Evolutionary conservation across 805 yeast genomes (phyloP).

Genomic region (Saturnispora sekii): DNA sequence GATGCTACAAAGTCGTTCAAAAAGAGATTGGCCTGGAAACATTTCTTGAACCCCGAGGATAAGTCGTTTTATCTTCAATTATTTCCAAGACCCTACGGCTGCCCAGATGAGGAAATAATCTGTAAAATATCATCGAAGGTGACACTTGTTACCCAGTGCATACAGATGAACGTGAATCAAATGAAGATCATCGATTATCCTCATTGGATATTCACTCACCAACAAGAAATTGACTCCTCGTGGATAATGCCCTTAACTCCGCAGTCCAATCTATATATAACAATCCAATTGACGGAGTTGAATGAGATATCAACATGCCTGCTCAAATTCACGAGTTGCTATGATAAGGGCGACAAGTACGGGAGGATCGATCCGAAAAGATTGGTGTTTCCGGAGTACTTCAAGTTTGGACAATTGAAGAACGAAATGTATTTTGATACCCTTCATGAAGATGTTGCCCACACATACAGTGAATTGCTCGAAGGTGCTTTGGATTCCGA

Average conservation of each 20-base stretch:
- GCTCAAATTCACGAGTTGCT: constrained; percentile 8
- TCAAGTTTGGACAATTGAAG: constrained; percentile 33
- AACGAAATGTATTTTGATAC: constrained; percentile 38
- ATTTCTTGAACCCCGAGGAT: constrained; percentile 47
- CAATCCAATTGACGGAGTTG: constrained; percentile 2
- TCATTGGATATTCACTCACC: constrained; percentile 17
- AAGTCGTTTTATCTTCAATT: constrained; percentile 37
- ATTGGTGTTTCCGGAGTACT: constrained; percentile 24
- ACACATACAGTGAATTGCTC: not conserved
- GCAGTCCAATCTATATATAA: not conserved
- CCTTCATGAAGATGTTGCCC: not conserved
- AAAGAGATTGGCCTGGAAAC: constrained; percentile 64
- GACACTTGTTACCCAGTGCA: constrained; percentile 21
- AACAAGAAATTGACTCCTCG: constrained; percentile 13
- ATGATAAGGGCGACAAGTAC: constrained; percentile 1
- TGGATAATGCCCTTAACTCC: constrained; percentile 6
- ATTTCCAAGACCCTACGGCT: not conserved
- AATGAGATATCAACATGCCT: constrained; percentile 17
- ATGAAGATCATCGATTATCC: constrained; percentile 18
- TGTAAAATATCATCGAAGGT: constrained; percentile 26
- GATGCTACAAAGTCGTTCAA: constrained; percentile 27
- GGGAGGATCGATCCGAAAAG: not conserved
- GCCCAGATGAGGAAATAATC: constrained; percentile 7
- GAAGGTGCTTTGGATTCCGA: not conserved
- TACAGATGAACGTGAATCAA: constrained; percentile 23